Evolutionary conservation across 768 basidiomycete genomes (phyloP).

Genomic region (Glaciozyma antarctica): DNA sequence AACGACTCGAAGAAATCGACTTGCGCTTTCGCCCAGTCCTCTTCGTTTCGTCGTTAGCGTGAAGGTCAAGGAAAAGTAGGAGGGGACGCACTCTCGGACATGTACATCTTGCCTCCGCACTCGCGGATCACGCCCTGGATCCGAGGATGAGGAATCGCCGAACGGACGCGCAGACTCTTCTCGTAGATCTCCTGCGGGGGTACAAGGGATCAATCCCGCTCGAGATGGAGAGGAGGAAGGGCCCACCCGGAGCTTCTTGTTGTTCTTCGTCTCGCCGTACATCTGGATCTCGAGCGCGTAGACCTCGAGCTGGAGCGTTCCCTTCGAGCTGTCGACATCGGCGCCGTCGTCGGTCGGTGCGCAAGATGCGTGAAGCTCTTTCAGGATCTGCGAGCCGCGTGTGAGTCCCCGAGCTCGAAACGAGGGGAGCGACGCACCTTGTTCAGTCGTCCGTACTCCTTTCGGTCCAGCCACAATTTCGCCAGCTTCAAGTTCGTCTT

Average conservation of each 20-base stretch:
- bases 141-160: constrained; percentile 93
- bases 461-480: constrained; percentile 91
- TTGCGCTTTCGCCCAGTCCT: constrained; percentile 92
- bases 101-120: constrained; percentile 99
- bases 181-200: constrained; percentile 91
- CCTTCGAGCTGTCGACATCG: constrained; percentile 76
- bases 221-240: background rate
- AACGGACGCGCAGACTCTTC: constrained; percentile 80
- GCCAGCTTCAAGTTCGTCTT: constrained; percentile 97
- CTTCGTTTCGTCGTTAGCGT: constrained; percentile 41
- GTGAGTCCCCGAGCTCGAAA: background rate
- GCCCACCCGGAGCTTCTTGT: constrained; percentile 82
- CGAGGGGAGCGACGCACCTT: constrained; percentile 47
- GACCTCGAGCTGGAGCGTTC: constrained; percentile 88
- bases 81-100: constrained; percentile 79
- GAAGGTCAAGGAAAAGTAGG: constrained; percentile 1
- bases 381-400: constrained; percentile 8
- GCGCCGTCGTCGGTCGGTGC: constrained; percentile 66
- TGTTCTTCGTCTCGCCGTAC: constrained; percentile 93
- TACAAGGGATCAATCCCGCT: constrained; percentile 3
- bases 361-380: constrained; percentile 44
- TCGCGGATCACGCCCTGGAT: constrained; percentile 99
- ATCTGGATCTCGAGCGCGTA: constrained; percentile 99
- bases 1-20: constrained; percentile 99
- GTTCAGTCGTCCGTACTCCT: constrained; percentile 74